phyloP scores from a whole-genome alignment of 2,329 filamentous ascomycete species.

The Phaeosphaeria sp. region DNA sequence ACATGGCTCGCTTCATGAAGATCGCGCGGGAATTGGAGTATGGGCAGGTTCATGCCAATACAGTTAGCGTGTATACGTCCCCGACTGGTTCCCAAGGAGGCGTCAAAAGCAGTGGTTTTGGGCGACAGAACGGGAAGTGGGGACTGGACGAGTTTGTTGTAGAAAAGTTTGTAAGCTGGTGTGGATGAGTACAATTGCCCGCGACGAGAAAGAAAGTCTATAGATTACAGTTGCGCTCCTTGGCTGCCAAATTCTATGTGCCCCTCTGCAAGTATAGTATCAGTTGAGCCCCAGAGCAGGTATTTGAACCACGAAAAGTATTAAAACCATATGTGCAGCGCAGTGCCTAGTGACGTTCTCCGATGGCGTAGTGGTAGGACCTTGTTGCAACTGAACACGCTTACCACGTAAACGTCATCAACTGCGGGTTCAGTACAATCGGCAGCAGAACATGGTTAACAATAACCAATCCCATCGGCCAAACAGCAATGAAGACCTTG shows the following conservation, averaged over 20 bases:
- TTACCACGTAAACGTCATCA: constrained; percentile 82
- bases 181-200: constrained; percentile 19
- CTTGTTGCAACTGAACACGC: neutral
- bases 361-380: neutral
- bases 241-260: neutral
- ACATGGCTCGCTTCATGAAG: constrained; percentile 59
- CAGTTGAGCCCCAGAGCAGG: neutral
- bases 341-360: neutral
- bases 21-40: constrained; percentile 56
- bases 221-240: neutral
- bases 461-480: constrained; percentile 73
- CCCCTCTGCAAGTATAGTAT: neutral
- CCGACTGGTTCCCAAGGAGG: constrained; percentile 53
- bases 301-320: neutral
- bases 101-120: constrained; percentile 54
- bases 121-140: constrained; percentile 50
- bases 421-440: constrained; percentile 75
- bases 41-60: constrained; percentile 53
- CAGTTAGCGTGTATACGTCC: constrained; percentile 55
- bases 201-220: neutral
- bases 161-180: constrained; percentile 45
- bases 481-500: constrained; percentile 66
- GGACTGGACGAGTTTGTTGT: constrained; percentile 53
- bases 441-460: constrained; percentile 74
- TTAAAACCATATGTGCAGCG: too few relatives aligned